These are phyloP conservation scores for Monosporascus sp. DNA, from an alignment of 2,329 filamentous ascomycete genomes.

Conservation along the genomic window DNA sequence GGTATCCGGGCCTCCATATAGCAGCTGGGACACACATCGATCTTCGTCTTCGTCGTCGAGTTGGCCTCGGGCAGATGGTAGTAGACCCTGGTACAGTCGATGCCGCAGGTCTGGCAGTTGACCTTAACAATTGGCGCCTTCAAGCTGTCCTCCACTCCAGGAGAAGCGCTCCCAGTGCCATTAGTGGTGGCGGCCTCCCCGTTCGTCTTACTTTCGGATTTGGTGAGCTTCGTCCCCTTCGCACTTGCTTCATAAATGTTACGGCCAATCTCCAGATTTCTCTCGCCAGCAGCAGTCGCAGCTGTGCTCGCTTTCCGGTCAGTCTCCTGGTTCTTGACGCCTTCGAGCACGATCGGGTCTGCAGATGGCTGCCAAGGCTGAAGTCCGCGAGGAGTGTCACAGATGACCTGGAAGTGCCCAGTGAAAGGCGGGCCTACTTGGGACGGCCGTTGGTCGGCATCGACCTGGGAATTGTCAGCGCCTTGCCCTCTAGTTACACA, in stretches of 20 bases:
- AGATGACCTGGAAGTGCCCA: slow-evolving; percentile 92
- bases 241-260: slow-evolving; percentile 94
- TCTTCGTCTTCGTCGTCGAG: slow-evolving; percentile 60
- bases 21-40: slow-evolving; percentile 88
- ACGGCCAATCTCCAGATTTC: slow-evolving; percentile 87
- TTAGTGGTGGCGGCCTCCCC: slow-evolving; percentile 67
- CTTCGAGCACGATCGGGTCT: slow-evolving; percentile 61
- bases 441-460: slow-evolving; percentile 89
- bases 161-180: slow-evolving; percentile 46
- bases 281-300: slow-evolving; percentile 66
- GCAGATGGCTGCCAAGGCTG: slow-evolving; percentile 92
- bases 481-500: background rate
- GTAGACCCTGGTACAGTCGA: slow-evolving; percentile 71
- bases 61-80: slow-evolving; percentile 56
- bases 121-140: slow-evolving; percentile 64
- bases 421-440: slow-evolving; percentile 96
- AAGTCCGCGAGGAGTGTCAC: slow-evolving; percentile 89
- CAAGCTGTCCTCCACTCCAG: slow-evolving; percentile 49
- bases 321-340: slow-evolving; percentile 59
- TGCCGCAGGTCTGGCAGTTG: slow-evolving; percentile 86
- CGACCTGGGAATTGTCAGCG: slow-evolving; percentile 60
- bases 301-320: slow-evolving; percentile 66
- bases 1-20: slow-evolving; percentile 82
- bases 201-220: slow-evolving; percentile 66
- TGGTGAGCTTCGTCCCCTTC: slow-evolving; percentile 67